These are phyloP conservation scores for Leccinum uliginosum DNA, from an alignment of 768 basidiomycete genomes.

Conservation along the genomic window DNA sequence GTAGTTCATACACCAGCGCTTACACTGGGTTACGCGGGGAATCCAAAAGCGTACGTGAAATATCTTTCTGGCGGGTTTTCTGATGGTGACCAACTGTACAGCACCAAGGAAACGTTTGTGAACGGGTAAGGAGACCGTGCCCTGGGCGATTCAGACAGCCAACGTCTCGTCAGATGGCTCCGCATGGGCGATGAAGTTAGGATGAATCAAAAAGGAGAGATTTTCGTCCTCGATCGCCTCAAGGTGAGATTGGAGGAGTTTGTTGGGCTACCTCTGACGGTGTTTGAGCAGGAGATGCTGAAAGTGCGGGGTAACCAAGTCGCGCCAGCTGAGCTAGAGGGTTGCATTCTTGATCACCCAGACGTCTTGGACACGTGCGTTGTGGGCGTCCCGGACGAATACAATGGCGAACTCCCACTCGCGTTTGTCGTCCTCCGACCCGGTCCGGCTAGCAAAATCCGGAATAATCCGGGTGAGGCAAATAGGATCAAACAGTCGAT, in stretches of 20 bases:
- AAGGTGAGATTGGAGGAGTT: constrained; percentile 42
- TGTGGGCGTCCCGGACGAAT: constrained; percentile 67
- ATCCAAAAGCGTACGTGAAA: constrained; percentile 52
- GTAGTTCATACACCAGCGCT: constrained; percentile 57
- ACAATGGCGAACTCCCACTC: constrained; percentile 69
- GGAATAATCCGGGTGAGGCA: constrained; percentile 28
- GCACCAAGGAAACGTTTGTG: constrained; percentile 61
- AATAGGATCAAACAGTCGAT: constrained; percentile 39
- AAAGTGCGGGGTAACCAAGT: constrained; percentile 60
- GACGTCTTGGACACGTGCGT: constrained; percentile 62
- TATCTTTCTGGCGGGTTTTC: neutral
- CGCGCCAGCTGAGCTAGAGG: constrained; percentile 64
- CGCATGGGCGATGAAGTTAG: constrained; percentile 69
- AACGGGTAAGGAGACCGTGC: constrained; percentile 33
- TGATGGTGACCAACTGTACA: constrained; percentile 26
- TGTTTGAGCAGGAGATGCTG: constrained; percentile 53
- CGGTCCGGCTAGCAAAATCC: constrained; percentile 35
- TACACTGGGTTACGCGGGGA: constrained; percentile 54
- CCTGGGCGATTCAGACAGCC: neutral
- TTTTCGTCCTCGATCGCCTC: constrained; percentile 69
- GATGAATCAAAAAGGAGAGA: constrained; percentile 55
- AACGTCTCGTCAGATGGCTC: constrained; percentile 46
- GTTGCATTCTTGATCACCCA: constrained; percentile 55
- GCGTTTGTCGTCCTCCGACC: constrained; percentile 59
- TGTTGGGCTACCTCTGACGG: neutral